Base-by-base conservation (phyloP, 2,329 filamentous ascomycete species). In the Periconia macrospinosa region DNA sequence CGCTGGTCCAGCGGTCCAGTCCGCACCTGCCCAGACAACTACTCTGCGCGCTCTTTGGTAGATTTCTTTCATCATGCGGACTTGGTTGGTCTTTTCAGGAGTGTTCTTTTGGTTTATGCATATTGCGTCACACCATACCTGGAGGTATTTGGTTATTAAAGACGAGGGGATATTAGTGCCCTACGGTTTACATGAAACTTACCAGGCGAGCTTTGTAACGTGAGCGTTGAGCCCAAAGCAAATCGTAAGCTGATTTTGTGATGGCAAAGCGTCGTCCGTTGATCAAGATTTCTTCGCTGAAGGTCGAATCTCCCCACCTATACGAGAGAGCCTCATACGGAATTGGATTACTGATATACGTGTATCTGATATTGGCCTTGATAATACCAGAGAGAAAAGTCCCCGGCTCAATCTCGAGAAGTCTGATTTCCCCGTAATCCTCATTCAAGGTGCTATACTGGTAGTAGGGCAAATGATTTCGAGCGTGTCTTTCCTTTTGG, bases 241-340 rank as follows among this genome's bases (percentile, higher is more conserved):
- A 19, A 17, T 46, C 27, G n/a, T 46, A 30, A 5, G 44, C 44
- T 23, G 44, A 46, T 30, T 46, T 46, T 5, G 44, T 46, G 13
- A 46, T 33, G 13, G 9, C 11, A n/a, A 46, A 33, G 9, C 19
- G 44, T 30, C 11, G 17, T 9, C 44, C 44, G 15, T 46, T 19
- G 17, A 46, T 33, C 15, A 30, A 30, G 14, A 46, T 46, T 18
- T 46, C 44, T 30, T 46, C 44, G 11, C 18, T 23, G 6, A 46
- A 15, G 6, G 11, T 17, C 19, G 20, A 8, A 23, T 42, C 41
- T 17, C 53, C 53, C 53, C 53, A 55, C 3, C 51, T 43, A 37
- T 55, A 55, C 9, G 49, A 53, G 30, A 55, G 43, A 19, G 53
- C 53, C 11, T 53, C 45, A 27, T 55, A 55, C 30, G 41, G 11